These are phyloP conservation scores for Dioscorea alata DNA, from an alignment of 106 monocot species.

Conservation along the genomic window DNA sequence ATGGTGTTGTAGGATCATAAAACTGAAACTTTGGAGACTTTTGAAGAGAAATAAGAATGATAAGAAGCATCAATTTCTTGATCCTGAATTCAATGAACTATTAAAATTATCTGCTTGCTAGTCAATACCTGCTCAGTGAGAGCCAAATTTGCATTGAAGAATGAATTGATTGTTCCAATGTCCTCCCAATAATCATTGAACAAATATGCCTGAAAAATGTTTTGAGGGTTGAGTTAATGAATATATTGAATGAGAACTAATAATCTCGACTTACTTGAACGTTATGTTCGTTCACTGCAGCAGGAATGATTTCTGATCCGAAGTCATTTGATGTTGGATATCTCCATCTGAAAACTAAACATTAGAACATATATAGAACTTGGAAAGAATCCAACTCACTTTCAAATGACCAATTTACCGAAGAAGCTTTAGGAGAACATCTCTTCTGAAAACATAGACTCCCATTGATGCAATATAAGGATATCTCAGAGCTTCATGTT, in stretches of 20 bases:
- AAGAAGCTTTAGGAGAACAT: constrained; percentile 79
- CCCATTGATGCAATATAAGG: constrained; percentile 97
- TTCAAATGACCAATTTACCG: constrained; percentile 24
- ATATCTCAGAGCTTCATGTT: constrained; percentile 37
- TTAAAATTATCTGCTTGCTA: too few species aligned
- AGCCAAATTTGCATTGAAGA: constrained; percentile 88
- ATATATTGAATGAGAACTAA: background rate
- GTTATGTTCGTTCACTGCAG: constrained; percentile 70
- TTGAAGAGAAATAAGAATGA: background rate
- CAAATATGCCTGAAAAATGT: constrained; percentile 55
- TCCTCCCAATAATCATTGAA: constrained; percentile 96
- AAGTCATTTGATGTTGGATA: constrained; percentile 85
- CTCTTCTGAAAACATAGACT: constrained; percentile 76
- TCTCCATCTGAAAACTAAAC: constrained; percentile 49
- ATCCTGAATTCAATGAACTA: too few species aligned
- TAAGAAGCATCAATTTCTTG: background rate
- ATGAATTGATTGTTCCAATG: constrained; percentile 85
- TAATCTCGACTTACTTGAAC: constrained; percentile 51
- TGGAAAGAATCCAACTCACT: background rate
- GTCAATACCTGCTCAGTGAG: constrained; percentile 67
- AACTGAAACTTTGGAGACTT: constrained; percentile 85
- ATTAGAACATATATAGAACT: background rate
- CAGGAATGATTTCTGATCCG: constrained; percentile 94
- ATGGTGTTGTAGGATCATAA: constrained; percentile 76
- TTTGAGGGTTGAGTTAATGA: background rate